Conservation (phyloP, 1,284 basidiomycete genomes). For the Cutaneotrichosporon cutaneum region DNA sequence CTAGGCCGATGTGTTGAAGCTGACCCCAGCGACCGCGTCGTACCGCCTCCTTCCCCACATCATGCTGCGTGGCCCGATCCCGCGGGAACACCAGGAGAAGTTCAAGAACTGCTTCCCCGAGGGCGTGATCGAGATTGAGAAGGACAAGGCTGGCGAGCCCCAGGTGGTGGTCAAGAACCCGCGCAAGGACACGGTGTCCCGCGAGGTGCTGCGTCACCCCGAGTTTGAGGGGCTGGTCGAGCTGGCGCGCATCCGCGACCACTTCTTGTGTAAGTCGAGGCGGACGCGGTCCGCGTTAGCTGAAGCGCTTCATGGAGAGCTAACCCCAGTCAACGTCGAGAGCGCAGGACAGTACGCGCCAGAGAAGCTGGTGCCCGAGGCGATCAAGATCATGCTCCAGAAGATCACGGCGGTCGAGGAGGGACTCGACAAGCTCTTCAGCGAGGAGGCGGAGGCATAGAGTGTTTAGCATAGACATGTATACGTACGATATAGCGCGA, state of each 20-base stretch:
- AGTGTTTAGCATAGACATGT: conserved; percentile 6
- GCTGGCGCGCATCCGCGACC: conserved; percentile 83
- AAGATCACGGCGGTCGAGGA: conserved; percentile 63
- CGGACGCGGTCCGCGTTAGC: background rate
- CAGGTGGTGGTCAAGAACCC: conserved; percentile 61
- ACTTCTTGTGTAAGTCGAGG: conserved; percentile 75
- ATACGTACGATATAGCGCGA: background rate
- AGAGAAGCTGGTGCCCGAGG: conserved; percentile 77
- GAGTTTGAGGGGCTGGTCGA: conserved; percentile 86
- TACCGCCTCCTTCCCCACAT: conserved; percentile 91
- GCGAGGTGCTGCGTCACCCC: conserved; percentile 87
- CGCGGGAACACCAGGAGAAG: conserved; percentile 63
- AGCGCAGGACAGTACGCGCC: conserved; percentile 85
- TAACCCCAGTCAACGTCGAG: conserved; percentile 73
- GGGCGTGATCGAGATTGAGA: conserved; percentile 75
- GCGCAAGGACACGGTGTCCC: conserved; percentile 83
- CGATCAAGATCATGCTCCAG: conserved; percentile 75
- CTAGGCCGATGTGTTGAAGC: background rate
- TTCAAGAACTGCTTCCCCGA: conserved; percentile 86
- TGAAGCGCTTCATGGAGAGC: background rate
- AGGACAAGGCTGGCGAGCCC: conserved; percentile 53
- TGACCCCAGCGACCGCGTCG: conserved; percentile 75
- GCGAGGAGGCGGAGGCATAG: conserved; percentile 7
- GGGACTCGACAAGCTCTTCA: conserved; percentile 45
- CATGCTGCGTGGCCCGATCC: conserved; percentile 68